Conservation (phyloP, 441 rosid genomes). For the Eugenia klotzschiana region DNA sequence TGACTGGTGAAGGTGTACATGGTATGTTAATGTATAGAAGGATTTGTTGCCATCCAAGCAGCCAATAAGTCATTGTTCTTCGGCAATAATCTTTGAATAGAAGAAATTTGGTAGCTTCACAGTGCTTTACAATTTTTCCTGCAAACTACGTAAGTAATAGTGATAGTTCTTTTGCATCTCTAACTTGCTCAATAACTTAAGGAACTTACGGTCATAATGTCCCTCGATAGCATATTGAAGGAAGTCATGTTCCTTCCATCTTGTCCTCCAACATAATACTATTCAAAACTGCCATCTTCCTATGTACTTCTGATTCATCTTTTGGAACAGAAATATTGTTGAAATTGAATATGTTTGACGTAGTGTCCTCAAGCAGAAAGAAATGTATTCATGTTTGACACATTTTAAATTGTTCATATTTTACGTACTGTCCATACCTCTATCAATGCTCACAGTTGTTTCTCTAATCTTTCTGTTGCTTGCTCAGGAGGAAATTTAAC, state of each 20-base stretch:
- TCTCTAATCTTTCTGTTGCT: neutral
- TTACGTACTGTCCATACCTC: neutral
- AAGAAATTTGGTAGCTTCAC: neutral
- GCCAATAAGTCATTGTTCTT: neutral
- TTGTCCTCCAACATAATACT: no score
- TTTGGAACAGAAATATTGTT: neutral
- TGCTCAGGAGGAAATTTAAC: neutral
- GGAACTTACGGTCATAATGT: neutral
- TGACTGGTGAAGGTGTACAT: conserved; percentile 87
- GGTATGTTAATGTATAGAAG: conserved; percentile 34
- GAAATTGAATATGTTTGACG: neutral
- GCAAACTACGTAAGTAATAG: neutral
- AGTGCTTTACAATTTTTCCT: neutral
- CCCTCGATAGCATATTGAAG: no score
- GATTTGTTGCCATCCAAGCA: neutral
- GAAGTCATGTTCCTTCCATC: no score
- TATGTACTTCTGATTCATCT: no score
- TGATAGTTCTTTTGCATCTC: neutral
- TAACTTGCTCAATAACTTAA: neutral
- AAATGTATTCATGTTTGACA: neutral
- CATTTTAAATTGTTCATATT: neutral
- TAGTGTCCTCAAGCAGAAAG: neutral
- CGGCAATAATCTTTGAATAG: neutral
- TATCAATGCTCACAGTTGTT: neutral
- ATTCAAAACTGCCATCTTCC: no score